Base-by-base conservation (phyloP, 345 rosid species). In the Camelina sativa region DNA sequence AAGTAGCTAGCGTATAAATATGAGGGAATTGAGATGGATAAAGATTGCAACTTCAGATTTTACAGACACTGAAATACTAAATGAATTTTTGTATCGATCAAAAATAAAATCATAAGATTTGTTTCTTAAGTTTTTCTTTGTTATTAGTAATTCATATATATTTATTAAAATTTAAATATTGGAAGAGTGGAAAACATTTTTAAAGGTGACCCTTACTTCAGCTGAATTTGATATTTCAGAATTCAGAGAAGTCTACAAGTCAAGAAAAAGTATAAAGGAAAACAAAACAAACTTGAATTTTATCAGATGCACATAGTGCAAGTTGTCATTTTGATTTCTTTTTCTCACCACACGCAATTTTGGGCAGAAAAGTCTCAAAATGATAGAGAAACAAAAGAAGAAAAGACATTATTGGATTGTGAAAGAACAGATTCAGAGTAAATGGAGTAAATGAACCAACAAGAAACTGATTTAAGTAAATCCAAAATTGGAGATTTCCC, bases 41-140 rank as follows among this genome's bases (percentile, higher is more conserved):
- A 76, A 76, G 79, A 76, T 62, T 76, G 79, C 79, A 54, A 40
- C 59, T 76, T 56, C 35, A 22, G 3, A 34, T 25, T 47, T 32
- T 34, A 34, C n/a, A 55, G 17, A 13, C 23, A 56, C 2, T 57
- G n/a, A 43, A 43, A 63, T 30, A 55, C 52, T 35, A 35, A 4
- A 37, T 53, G 11, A 13, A 15, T 37, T 35, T 58, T 34, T 34
- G 15, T 56, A 16, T 41, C 0, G 1, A 46, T n/a, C 7, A 7
- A 43, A 10, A 23, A 17, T 28, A 1, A 40, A 22, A 20, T 20
- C 48, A 61, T 12, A 37, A 59, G 63, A 28, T 55, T 56, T 56
- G 11, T 15, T 15, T 38, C 11, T 37, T 11, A 20, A 12, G 12
- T 62, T 22, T 44, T 44, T 43, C 5, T 13, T 13, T 13, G 2